These are phyloP conservation scores for Eremomyces bilateralis DNA, from an alignment of 495 filamentous ascomycete genomes.

Conservation along the genomic window DNA sequence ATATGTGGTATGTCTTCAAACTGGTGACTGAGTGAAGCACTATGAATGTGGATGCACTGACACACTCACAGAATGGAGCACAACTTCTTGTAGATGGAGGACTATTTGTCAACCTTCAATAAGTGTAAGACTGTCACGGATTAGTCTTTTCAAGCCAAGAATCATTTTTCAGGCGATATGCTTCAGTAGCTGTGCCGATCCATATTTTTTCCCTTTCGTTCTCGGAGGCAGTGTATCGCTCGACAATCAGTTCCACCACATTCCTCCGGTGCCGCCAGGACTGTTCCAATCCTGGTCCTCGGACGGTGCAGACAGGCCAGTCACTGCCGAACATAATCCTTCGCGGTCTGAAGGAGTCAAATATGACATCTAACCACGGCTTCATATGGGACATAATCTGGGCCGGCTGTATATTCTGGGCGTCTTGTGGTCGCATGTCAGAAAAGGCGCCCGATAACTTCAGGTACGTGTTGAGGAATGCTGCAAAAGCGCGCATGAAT, in stretches of 20 bases:
- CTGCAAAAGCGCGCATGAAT: constrained; percentile 29
- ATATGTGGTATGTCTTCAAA: constrained; percentile 17
- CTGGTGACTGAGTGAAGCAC: background rate
- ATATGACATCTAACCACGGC: constrained; percentile 44
- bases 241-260: constrained; percentile 37
- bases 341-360: constrained; percentile 44
- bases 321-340: constrained; percentile 75
- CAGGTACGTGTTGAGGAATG: constrained; percentile 52
- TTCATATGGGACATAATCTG: constrained; percentile 22
- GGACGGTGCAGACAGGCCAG: constrained; percentile 70
- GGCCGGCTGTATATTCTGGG: constrained; percentile 16
- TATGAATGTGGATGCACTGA: background rate
- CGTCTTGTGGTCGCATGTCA: constrained; percentile 34
- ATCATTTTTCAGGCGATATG: constrained; percentile 8
- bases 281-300: constrained; percentile 29
- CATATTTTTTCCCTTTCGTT: constrained; percentile 42
- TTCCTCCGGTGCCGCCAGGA: constrained; percentile 33
- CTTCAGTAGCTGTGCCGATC: constrained; percentile 35
- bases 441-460: constrained; percentile 73
- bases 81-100: constrained; percentile 79
- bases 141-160: background rate
- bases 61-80: constrained; percentile 45
- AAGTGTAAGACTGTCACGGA: too few species aligned
- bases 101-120: constrained; percentile 46
- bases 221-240: constrained; percentile 30